Evolutionary conservation across 2,329 filamentous ascomycete species (phyloP).

Genomic region (Metarhizium anisopliae): DNA sequence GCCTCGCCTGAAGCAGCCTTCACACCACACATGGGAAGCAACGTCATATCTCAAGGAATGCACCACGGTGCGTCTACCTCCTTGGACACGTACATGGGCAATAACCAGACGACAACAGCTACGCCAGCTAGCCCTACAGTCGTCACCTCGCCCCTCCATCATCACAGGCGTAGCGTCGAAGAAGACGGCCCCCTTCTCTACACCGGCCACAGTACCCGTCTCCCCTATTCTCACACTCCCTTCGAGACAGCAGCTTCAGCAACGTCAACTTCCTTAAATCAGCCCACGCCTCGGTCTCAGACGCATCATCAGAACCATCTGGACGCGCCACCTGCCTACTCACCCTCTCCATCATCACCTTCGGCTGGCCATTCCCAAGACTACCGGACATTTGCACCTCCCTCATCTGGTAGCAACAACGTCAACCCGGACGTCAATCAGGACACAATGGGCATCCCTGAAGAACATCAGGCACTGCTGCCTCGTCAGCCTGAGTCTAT

Average conservation of each 20-base stretch:
- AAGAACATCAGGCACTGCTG: conserved; percentile 35
- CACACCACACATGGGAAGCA: background rate
- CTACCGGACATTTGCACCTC: conserved; percentile 35
- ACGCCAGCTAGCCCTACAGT: conserved; percentile 3
- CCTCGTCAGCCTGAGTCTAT: conserved; percentile 37
- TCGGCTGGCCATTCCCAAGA: conserved; percentile 13
- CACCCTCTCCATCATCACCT: conserved; percentile 30
- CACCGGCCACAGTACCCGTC: conserved; percentile 3
- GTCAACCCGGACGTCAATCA: conserved; percentile 2
- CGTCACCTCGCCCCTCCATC: conserved; percentile 9
- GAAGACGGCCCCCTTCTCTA: conserved; percentile 9
- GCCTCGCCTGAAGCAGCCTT: conserved; percentile 8
- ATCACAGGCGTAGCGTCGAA: conserved; percentile 15
- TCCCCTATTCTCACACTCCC: background rate
- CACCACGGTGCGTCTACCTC: too few relatives aligned
- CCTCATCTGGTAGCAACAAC: background rate
- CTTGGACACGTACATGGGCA: background rate
- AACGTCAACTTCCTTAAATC: background rate
- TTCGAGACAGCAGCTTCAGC: background rate
- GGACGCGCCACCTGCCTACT: conserved; percentile 43
- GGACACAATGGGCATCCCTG: conserved; percentile 30
- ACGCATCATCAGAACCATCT: conserved; percentile 12
- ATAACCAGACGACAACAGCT: background rate
- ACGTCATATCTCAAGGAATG: too few relatives aligned
- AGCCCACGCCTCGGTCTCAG: background rate